Percentiles rank a stretch among this genome's conserved stretches.
Conservation (phyloP, 2,329 filamentous ascomycete species). For the Neonectria punicea region DNA sequence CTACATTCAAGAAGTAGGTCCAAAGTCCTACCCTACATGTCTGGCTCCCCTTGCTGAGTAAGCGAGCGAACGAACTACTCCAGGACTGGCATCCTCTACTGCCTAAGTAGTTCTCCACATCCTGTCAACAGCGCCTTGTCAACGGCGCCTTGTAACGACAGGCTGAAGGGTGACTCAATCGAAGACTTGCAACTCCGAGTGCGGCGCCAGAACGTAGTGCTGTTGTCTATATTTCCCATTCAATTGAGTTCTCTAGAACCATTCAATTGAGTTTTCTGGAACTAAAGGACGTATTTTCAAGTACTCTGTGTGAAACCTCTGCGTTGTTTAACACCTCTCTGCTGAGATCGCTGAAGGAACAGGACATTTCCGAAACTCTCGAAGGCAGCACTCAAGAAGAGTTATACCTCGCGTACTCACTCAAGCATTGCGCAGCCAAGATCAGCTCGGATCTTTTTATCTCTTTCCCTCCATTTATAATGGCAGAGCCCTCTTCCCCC, state of each 20-base stretch:
- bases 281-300: background rate
- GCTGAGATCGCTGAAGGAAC: background rate
- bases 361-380: background rate
- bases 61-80: background rate
- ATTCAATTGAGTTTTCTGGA: background rate
- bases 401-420: too few species aligned
- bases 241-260: background rate
- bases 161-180: background rate
- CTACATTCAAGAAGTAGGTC: background rate
- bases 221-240: background rate
- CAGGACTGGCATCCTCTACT: too few species aligned
- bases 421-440: background rate
- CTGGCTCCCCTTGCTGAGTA: background rate
- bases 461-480: slow-evolving; percentile 1
- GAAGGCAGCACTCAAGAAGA: background rate
- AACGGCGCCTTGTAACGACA: background rate
- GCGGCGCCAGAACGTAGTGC: slow-evolving; percentile 25
- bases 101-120: background rate
- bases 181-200: background rate
- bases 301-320: background rate
- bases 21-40: background rate
- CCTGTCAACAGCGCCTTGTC: background rate
- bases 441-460: background rate
- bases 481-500: slow-evolving; percentile 17
- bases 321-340: background rate